Evolutionary conservation across 495 filamentous ascomycete genomes (phyloP), one percentile per base, ranked within the genome.

Genomic region (Xylaria scruposa): DNA sequence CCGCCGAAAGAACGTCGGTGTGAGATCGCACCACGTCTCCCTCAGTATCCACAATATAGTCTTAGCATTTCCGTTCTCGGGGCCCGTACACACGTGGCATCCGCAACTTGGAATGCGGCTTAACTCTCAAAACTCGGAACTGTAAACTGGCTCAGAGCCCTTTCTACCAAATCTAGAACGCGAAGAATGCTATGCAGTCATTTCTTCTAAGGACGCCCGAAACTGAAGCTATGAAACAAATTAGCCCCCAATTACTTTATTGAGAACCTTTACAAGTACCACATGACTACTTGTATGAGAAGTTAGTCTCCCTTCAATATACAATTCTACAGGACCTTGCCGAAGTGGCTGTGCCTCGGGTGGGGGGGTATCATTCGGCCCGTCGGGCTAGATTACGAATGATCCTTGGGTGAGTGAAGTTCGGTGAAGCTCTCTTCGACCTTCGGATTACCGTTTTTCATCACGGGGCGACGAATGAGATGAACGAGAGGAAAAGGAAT

Each of bases 31-130:
- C 33, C 65, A 56, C 36, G 1, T 44, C 49, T 54, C 26, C 21
- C 33, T 36, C 31, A 49, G 17, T n/a, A n/a, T 26, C 65, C 17
- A 60, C 15, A 44, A 15, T 31, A 49, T 9, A 26, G 44, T 2
- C 53, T 68, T 68, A 40, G 67, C 53, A 36, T 58, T 68, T 5
- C 53, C 40, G 67, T 60, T 38, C 46, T 68, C 67, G 54, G 53
- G 26, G 31, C 5, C 49, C 38, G 5, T 46, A 49, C 67, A 70
- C 67, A 70, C 67, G 67, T 70, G 67, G 42, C 67, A 68, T 13
- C 67, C 47, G 65, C 49, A 49, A 17, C 24, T 9, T 42, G 12
- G 42, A 44, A 67, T 33, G 19, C 33, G 40, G 29, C 31, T 26
- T 12, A 40, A 26, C 12, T 8, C 3, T 40, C 24, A 51, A 6